phyloP scores from a whole-genome alignment of 495 filamentous ascomycete species.

The Neurospora tetrasperma region DNA sequence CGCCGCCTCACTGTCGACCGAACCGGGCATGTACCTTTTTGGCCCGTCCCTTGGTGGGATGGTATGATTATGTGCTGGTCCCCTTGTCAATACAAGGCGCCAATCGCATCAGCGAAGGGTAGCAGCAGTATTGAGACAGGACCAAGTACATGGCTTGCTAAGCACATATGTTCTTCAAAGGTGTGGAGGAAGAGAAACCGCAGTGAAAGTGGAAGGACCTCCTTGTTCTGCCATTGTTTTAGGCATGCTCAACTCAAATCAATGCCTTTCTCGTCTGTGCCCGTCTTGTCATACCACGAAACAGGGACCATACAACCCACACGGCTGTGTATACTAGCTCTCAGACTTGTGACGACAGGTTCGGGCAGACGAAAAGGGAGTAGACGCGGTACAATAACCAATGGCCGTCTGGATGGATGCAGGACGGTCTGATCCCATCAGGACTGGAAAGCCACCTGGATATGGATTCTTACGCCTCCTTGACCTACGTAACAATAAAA shows the following conservation, averaged over 20 bases:
- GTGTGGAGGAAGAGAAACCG: not conserved
- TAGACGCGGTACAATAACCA: not conserved
- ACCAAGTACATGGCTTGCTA: not conserved
- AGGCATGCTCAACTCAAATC: not conserved
- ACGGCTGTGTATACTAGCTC: not conserved
- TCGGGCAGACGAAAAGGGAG: not conserved
- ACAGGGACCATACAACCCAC: not conserved
- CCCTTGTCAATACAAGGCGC: not conserved
- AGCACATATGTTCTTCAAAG: not conserved
- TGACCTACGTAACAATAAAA: not conserved
- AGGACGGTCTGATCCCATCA: not conserved
- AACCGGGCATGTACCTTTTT: not conserved
- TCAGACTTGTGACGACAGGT: not conserved
- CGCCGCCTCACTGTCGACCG: not conserved
- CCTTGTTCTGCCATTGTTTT: not conserved
- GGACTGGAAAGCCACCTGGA: not conserved
- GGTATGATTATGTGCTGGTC: not conserved
- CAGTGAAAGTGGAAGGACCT: not conserved
- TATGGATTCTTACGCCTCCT: not conserved
- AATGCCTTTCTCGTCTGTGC: not conserved
- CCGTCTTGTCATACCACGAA: not conserved
- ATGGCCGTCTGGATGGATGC: not conserved
- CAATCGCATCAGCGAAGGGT: not conserved
- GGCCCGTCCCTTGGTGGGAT: not conserved
- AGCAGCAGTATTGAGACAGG: not conserved